Evolutionary conservation across 371 early-diverging fungal genomes (phyloP), one percentile per base, ranked within the genome.

Genomic region (Apophysomyces sp.): DNA sequence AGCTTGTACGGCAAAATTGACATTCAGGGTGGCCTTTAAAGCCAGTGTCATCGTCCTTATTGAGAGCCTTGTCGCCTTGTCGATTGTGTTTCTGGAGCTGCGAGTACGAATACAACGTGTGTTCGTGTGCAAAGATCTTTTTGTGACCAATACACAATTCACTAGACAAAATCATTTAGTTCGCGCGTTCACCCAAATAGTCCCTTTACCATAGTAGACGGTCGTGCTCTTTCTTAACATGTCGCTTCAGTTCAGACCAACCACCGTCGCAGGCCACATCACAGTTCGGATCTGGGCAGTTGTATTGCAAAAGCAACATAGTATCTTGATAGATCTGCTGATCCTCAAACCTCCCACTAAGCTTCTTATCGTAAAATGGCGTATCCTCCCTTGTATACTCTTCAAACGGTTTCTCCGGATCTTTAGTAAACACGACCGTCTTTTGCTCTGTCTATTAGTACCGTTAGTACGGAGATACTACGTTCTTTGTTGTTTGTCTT

Each of bases 21-120:
- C 98, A 98, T 54, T 85, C 80, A 1, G 98, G 98, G 70, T 98
- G 98, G 2, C 98, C 98, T 27, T 82, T 90, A 73, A 97, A 96
- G 11, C 90, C 92, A 1, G 89, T 84, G n/a, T 86, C 85, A 28
- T 88, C 90, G 21, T 44, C 49, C 52, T 78, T 74, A 55, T 66
- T 82, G 53, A 73, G 74, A 37, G 63, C 73, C 57, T 62, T 80
- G 70, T 73, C 94, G 2, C 94, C 94, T 7, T 68, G 69, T 58
- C 78, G 77, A 63, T 84, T 81, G 71, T 97, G 98, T 30, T 75
- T 68, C n/a, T 79, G 80, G 9, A 96, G 82, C 34, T 88, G 85
- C 8, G 79, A 55, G 3, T 78, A 66, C 3, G 92, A 89, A 72
- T 86, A 96, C 31, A 96, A 78, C 9, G 83, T 76, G 66, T 95